Conservation (phyloP, 2,329 filamentous ascomycete species). For the Sporothrix humicola region DNA sequence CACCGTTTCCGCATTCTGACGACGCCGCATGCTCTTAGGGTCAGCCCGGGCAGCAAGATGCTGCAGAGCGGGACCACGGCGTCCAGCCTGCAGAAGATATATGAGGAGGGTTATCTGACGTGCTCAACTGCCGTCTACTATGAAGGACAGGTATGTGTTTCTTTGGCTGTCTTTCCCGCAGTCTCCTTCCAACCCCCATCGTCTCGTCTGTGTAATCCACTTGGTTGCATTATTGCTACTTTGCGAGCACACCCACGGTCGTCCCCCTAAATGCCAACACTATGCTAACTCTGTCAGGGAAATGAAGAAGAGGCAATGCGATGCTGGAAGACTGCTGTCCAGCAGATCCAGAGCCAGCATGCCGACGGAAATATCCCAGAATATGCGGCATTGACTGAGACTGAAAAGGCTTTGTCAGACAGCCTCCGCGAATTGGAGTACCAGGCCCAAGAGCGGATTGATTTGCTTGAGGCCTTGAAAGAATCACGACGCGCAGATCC, state of each 20-base stretch:
- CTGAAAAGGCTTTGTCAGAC: slow-evolving; percentile 80
- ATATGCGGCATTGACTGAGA: slow-evolving; percentile 64
- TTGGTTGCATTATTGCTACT: too few species aligned
- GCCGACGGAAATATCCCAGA: slow-evolving; percentile 58
- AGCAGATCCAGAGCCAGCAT: slow-evolving; percentile 86
- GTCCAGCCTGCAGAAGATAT: slow-evolving; percentile 90
- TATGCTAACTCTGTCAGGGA: slow-evolving; percentile 61
- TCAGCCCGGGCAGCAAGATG: slow-evolving; percentile 50
- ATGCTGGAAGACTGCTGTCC: slow-evolving; percentile 87
- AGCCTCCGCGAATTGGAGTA: slow-evolving; percentile 82
- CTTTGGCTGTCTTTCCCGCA: not conserved
- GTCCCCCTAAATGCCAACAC: too few species aligned
- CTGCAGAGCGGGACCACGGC: slow-evolving; percentile 59
- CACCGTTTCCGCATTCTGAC: not conserved
- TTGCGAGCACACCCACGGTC: too few species aligned
- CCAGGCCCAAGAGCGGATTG: slow-evolving; percentile 92
- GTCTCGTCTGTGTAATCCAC: too few species aligned
- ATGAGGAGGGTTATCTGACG: slow-evolving; percentile 93
- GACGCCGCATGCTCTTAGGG: slow-evolving; percentile 35
- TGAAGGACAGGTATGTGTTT: slow-evolving; percentile 75
- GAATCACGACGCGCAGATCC: slow-evolving; percentile 61
- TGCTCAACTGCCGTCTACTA: slow-evolving; percentile 97
- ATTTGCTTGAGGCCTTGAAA: slow-evolving; percentile 81
- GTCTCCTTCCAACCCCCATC: too few species aligned
- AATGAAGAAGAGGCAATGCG: slow-evolving; percentile 89